Evolutionary conservation across 495 filamentous ascomycete species (phyloP), one percentile per base, ranked within the genome.

Genomic region (Viridothelium virens): DNA sequence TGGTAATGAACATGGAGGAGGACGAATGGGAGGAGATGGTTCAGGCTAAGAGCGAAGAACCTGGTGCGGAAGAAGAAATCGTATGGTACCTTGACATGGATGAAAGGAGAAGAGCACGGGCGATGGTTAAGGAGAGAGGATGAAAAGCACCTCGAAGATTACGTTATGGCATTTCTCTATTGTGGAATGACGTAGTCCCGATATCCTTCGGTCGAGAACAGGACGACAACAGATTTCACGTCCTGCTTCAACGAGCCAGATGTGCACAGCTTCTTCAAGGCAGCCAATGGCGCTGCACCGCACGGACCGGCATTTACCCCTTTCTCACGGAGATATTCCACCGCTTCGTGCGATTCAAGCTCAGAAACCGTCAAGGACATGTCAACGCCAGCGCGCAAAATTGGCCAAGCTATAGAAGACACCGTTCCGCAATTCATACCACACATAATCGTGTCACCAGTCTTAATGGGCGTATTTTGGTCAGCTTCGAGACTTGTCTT

Each of bases 1-100:
- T 96, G 77, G 84, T 96, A 3, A 90, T 96, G 72, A 92, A 92
- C 67, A 96, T 97, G 92, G 94, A 98, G 74, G 92, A 95, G 18
- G 94, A 98, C 65, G 95, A 98, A 77, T 96, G 92, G 91, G 91
- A 92, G 62, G 93, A 93, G 75, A 74, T 89, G 7, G 47, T 25
- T 63, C 53, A 74, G 68, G 38, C 79, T 33, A 63, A 65, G n/a
- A 75, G 76, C 50, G 78, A 39, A 6, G 76, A 73, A 4, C 77
- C 77, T 46, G 78, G 79, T 7, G 77, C 67, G 47, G 71, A 74
- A 36, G 64, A 66, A 6, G 79, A 74, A 0, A 74, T 83, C 47
- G 75, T 76, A 10, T 85, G 83, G 83, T 82, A 79, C 68, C 70
- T 91, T 64, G 81, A 82, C 72, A 72, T 66, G n/a, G 87, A 87